These are phyloP conservation scores for Copromyces sp. DNA, from an alignment of 495 filamentous ascomycete genomes.

Conservation along the genomic window DNA sequence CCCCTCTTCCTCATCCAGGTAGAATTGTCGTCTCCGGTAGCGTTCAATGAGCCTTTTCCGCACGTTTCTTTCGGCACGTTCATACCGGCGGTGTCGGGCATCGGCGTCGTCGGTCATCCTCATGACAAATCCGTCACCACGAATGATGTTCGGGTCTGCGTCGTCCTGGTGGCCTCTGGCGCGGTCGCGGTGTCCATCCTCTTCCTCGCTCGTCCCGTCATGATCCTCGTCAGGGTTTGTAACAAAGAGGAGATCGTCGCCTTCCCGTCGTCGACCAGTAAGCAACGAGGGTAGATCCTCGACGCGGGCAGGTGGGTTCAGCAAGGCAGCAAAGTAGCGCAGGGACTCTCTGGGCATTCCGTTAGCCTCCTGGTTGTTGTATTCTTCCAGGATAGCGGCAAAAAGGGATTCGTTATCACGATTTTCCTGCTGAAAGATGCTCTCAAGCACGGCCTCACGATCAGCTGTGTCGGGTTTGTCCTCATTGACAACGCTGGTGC, in stretches of 20 bases:
- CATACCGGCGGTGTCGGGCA: neutral
- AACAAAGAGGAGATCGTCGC: slow-evolving; percentile 21
- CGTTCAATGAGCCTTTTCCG: slow-evolving; percentile 54
- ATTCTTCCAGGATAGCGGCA: slow-evolving; percentile 8
- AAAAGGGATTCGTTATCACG: slow-evolving; percentile 25
- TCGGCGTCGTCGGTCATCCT: neutral
- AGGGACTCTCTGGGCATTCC: slow-evolving; percentile 6
- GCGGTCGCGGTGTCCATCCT: neutral
- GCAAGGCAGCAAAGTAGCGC: slow-evolving; percentile 30
- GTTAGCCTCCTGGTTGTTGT: neutral
- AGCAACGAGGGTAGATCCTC: slow-evolving; percentile 27
- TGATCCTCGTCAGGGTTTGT: slow-evolving; percentile 14
- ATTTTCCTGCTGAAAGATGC: slow-evolving; percentile 24
- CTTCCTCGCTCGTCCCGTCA: neutral
- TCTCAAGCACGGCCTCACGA: slow-evolving; percentile 32
- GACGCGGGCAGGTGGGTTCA: slow-evolving; percentile 30
- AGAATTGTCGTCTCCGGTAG: slow-evolving; percentile 65
- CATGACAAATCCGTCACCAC: neutral
- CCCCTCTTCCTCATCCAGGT: slow-evolving; percentile 73
- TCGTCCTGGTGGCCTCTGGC: neutral
- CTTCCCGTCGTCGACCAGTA: slow-evolving; percentile 21
- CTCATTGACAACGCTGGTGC: slow-evolving; percentile 26
- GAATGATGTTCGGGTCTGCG: neutral
- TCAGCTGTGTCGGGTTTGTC: slow-evolving; percentile 31
- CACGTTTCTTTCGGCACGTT: slow-evolving; percentile 13